A percentile compares a stretch with the other conserved stretches of the same genome.
Conservation (phyloP, 441 rosid species). For the Euphorbia corollata region DNA sequence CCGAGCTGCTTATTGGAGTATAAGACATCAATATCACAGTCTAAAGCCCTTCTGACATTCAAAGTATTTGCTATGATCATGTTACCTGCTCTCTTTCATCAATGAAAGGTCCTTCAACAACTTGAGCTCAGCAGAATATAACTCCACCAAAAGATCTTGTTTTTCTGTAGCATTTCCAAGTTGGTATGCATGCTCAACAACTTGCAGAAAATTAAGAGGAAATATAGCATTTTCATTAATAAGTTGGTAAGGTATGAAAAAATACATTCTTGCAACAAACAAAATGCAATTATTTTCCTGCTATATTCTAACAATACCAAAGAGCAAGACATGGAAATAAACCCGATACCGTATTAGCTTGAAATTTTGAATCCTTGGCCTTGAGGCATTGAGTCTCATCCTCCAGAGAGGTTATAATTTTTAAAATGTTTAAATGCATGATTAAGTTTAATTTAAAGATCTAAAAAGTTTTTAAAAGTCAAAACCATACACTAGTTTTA, state of each 20-base stretch:
- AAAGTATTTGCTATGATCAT: background rate
- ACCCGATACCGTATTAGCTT: background rate
- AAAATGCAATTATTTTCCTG: background rate
- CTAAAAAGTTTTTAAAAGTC: background rate
- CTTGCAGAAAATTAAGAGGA: conserved; percentile 26
- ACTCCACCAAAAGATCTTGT: conserved; percentile 79
- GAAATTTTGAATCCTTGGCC: background rate
- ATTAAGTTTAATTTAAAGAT: background rate
- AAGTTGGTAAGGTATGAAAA: conserved; percentile 3
- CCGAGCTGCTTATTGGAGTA: background rate
- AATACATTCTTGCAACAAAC: background rate
- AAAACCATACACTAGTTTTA: background rate
- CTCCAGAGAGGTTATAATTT: background rate
- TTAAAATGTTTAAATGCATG: background rate
- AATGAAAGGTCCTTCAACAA: conserved; percentile 66
- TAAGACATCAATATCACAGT: background rate
- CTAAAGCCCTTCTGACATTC: background rate
- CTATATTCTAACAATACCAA: background rate
- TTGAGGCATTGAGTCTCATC: background rate
- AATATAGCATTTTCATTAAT: background rate
- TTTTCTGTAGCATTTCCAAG: conserved; percentile 70
- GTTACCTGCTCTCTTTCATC: conserved; percentile 64
- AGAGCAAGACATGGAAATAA: background rate
- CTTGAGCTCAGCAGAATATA: conserved; percentile 84
- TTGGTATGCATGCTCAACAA: conserved; percentile 77